Base-by-base conservation (phyloP, 140 eudicot species). In the Anethum foeniculum region DNA sequence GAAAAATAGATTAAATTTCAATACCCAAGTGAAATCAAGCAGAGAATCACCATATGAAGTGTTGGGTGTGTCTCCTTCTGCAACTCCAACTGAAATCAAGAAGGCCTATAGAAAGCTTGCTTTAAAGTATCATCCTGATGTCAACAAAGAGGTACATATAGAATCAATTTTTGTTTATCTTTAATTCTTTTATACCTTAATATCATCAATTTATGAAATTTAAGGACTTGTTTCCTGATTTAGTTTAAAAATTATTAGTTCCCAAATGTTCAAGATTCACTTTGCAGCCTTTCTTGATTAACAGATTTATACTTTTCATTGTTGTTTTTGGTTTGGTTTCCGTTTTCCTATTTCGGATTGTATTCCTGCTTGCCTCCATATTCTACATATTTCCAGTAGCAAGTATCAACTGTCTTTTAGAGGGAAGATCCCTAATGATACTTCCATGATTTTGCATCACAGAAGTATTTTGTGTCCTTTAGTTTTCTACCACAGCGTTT, bases 41-140 rank as follows among this genome's bases (percentile, higher is more conserved):
- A 91, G 87, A 79, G 93, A 92, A 80, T 92, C 97, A 3, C 97
- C 99, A 51, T 96, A 93, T 88, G 84, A 96, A 54, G 98, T 96
- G 14, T 83, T 96, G 83, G 99, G 99, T 3, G 97, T 96, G 30
- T 85, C 99, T 28, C 85, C 96, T 2, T 85, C 92, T 81, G 98
- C 99, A 23, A 82, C 96, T 43, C 86, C 91, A 41, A 83, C 78
- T 86, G 96, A 96, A 77, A 93, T 96, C 81, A 96, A 96, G 83
- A 93, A 90, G 89, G 98, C 98, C 64, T 96, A 96, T 80, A 83
- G 99, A 39, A 93, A 86, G 80, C 93, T 93, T 82, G 98, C 99
- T 86, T 86, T 96, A 18, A 96, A 96, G 85, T 96, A 88, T 83
- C 99, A 96, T 80, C 99, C 98, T 21, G 99, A 93, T 90, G 99